Evolutionary conservation across 495 filamentous ascomycete species (phyloP).

Genomic region (Melanomma pulvis-pyrius): DNA sequence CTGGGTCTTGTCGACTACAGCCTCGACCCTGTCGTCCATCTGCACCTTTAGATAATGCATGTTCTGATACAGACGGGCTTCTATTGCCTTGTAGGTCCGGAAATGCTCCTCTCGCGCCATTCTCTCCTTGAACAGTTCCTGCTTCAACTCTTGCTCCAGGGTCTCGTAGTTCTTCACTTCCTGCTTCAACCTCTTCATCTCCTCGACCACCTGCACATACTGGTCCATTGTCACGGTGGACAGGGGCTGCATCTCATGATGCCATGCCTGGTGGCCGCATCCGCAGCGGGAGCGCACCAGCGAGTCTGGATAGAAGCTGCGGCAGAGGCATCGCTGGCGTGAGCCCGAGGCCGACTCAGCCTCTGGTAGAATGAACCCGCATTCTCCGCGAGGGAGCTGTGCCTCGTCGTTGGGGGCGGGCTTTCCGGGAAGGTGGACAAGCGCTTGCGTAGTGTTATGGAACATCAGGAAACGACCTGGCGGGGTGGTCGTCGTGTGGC

Average conservation of each 20-base stretch:
- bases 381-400: conserved; percentile 43
- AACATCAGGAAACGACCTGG: conserved; percentile 37
- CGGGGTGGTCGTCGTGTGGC: conserved; percentile 21
- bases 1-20: conserved; percentile 40
- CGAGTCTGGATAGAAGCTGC: conserved; percentile 36
- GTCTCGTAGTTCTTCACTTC: conserved; percentile 27
- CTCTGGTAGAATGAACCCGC: conserved; percentile 40
- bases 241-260: conserved; percentile 38
- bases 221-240: conserved; percentile 34
- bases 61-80: conserved; percentile 36
- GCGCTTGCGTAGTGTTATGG: conserved; percentile 26
- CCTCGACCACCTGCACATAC: conserved; percentile 31
- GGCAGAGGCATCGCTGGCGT: conserved; percentile 43
- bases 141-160: conserved; percentile 35
- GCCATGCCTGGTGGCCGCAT: conserved; percentile 47
- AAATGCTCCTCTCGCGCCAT: conserved; percentile 33
- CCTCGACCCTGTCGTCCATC: conserved; percentile 42
- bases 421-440: conserved; percentile 38
- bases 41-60: conserved; percentile 36
- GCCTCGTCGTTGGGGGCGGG: conserved; percentile 24
- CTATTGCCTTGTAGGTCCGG: conserved; percentile 24
- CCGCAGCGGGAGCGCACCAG: conserved; percentile 42
- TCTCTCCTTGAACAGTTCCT: conserved; percentile 30
- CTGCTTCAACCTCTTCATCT: conserved; percentile 34
- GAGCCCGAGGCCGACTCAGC: conserved; percentile 20